Conservation (phyloP, 805 yeast genomes). For the Wickerhamomyces subpelliculosus region DNA sequence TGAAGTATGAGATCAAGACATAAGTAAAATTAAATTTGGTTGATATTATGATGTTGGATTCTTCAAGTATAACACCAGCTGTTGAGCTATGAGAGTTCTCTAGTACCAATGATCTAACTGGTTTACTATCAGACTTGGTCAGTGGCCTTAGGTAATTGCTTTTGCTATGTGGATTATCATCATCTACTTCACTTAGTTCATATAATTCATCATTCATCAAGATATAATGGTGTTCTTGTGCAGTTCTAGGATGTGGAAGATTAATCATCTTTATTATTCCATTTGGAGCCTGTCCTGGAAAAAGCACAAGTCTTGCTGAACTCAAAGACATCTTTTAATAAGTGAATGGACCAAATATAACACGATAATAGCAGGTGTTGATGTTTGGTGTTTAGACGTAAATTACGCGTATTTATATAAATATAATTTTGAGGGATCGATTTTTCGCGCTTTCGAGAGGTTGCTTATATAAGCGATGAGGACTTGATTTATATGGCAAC, state of each 20-base stretch:
- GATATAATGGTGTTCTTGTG: slow-evolving; percentile 5
- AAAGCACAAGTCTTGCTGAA: slow-evolving; percentile 7
- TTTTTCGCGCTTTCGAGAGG: background rate
- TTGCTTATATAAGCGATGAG: too few relatives aligned
- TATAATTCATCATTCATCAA: slow-evolving; percentile 21
- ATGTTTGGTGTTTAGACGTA: too few relatives aligned
- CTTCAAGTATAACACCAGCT: slow-evolving; percentile 33
- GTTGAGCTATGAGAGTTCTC: slow-evolving; percentile 9
- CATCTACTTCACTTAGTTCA: slow-evolving; percentile 34
- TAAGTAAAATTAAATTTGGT: slow-evolving; percentile 35
- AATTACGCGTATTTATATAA: too few relatives aligned
- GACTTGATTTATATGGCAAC: background rate
- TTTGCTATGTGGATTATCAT: slow-evolving; percentile 29
- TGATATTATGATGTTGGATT: slow-evolving; percentile 32
- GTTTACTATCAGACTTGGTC: slow-evolving; percentile 21
- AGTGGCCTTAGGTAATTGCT: slow-evolving; percentile 21
- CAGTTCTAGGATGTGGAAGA: slow-evolving; percentile 15
- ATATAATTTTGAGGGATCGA: background rate
- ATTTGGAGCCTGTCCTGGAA: slow-evolving; percentile 3
- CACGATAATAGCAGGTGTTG: too few relatives aligned
- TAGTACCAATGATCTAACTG: slow-evolving; percentile 33
- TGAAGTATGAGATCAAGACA: slow-evolving; percentile 31
- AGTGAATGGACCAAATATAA: background rate
- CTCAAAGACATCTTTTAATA: background rate
- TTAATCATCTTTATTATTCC: slow-evolving; percentile 5